These are phyloP conservation scores for Alternaria alternata DNA, from an alignment of 2,329 filamentous ascomycete species.

Conservation along the genomic window DNA sequence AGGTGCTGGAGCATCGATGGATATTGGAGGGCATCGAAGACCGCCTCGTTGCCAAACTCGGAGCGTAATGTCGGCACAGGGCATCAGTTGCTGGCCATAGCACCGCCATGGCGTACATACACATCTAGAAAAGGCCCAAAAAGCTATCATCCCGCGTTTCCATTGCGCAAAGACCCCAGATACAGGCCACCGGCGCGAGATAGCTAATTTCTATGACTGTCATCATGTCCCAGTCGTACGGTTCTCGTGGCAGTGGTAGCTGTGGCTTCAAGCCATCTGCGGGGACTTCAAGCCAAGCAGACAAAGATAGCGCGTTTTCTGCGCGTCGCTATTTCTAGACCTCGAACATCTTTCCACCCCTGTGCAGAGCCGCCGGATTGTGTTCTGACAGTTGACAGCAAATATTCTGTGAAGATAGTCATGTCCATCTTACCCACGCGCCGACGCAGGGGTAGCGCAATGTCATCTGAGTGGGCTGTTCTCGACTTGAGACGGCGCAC, in stretches of 20 bases:
- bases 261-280: constrained; percentile 27
- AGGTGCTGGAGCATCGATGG: constrained; percentile 92
- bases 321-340: constrained; percentile 9
- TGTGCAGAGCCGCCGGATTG: constrained; percentile 36
- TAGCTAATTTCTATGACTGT: constrained; percentile 41
- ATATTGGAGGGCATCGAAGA: constrained; percentile 89
- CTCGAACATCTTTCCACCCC: constrained; percentile 19
- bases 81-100: constrained; percentile 14
- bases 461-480: constrained; percentile 17
- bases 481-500: constrained; percentile 24
- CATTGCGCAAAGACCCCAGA: constrained; percentile 25
- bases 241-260: constrained; percentile 32
- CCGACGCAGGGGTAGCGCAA: constrained; percentile 35
- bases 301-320: not conserved
- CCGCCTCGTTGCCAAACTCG: constrained; percentile 69
- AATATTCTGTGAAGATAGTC: constrained; percentile 13
- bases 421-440: constrained; percentile 16
- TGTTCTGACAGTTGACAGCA: constrained; percentile 12
- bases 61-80: constrained; percentile 24
- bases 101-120: constrained; percentile 18
- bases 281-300: constrained; percentile 19
- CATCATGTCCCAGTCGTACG: constrained; percentile 31
- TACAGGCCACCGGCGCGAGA: constrained; percentile 30
- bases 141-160: constrained; percentile 36
- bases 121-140: constrained; percentile 17